These are phyloP conservation scores for Corynascus novoguineensis DNA, from an alignment of 495 filamentous ascomycete species.

Conservation along the genomic window DNA sequence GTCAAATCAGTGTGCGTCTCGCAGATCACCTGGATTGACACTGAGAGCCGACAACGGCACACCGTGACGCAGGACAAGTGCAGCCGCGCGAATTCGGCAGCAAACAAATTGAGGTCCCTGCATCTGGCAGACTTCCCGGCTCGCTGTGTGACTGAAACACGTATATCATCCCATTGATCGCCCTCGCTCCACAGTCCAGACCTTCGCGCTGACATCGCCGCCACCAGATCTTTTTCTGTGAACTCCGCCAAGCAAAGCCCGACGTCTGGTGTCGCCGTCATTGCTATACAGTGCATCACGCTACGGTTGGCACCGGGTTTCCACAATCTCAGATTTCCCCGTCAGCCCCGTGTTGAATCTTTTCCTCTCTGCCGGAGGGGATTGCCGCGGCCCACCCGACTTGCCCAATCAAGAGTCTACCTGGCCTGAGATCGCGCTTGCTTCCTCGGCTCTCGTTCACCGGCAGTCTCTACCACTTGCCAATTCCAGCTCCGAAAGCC, in stretches of 20 bases:
- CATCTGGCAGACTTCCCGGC: background rate
- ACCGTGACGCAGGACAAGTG: background rate
- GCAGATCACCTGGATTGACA: background rate
- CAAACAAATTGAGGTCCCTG: constrained; percentile 4
- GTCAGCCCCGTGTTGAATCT: background rate
- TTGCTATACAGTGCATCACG: background rate
- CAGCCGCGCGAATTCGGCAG: constrained; percentile 1
- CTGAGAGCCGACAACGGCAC: background rate
- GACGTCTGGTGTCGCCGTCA: background rate
- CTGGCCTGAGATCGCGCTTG: constrained; percentile 1
- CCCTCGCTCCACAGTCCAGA: background rate
- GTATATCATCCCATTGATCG: constrained; percentile 8
- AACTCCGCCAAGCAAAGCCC: constrained; percentile 7
- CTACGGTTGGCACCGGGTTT: constrained; percentile 14
- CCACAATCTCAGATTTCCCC: constrained; percentile 4
- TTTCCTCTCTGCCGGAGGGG: constrained; percentile 20
- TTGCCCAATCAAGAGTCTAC: constrained; percentile 15
- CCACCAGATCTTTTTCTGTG: background rate
- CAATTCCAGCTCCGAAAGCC: constrained; percentile 17
- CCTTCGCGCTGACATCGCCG: background rate
- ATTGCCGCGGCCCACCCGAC: constrained; percentile 23
- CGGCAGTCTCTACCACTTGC: constrained; percentile 12
- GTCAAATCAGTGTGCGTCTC: background rate
- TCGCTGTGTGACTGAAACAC: background rate
- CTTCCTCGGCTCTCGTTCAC: constrained; percentile 28